These are phyloP conservation scores for Pyrenula massariospora DNA, from an alignment of 495 filamentous ascomycete species.

Conservation along the genomic window DNA sequence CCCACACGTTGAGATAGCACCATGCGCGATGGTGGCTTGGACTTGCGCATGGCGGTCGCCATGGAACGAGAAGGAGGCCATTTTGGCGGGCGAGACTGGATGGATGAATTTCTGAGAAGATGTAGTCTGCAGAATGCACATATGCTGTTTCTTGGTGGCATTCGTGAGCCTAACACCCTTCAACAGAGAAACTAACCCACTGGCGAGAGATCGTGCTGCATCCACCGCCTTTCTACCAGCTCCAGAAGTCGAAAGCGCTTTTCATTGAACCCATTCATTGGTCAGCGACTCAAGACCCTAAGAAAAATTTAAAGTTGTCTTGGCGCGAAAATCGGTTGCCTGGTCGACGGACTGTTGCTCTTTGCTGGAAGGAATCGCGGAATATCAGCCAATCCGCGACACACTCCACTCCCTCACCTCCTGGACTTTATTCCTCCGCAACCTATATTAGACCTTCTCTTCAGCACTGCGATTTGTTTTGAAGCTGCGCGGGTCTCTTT, in stretches of 20 bases:
- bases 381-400: neutral
- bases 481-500: too few species aligned
- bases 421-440: neutral
- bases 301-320: neutral
- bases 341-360: neutral
- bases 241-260: too few species aligned
- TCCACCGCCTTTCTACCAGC: too few species aligned
- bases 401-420: neutral
- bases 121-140: slow-evolving; percentile 8
- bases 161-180: neutral
- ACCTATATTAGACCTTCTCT: too few species aligned
- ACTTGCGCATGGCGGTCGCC: slow-evolving; percentile 22
- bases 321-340: neutral
- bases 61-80: slow-evolving; percentile 27
- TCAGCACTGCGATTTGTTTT: too few species aligned
- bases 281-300: neutral
- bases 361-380: neutral
- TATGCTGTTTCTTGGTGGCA: neutral
- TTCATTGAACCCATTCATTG: too few species aligned
- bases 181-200: neutral
- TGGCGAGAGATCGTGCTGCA: neutral
- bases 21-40: slow-evolving; percentile 57
- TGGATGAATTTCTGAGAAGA: slow-evolving; percentile 6
- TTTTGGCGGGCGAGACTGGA: slow-evolving; percentile 7
- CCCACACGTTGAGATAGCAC: slow-evolving; percentile 64